These are phyloP conservation scores for Rhizophagus sp. DNA, from an alignment of 192 early-diverging fungal species.

Conservation along the genomic window DNA sequence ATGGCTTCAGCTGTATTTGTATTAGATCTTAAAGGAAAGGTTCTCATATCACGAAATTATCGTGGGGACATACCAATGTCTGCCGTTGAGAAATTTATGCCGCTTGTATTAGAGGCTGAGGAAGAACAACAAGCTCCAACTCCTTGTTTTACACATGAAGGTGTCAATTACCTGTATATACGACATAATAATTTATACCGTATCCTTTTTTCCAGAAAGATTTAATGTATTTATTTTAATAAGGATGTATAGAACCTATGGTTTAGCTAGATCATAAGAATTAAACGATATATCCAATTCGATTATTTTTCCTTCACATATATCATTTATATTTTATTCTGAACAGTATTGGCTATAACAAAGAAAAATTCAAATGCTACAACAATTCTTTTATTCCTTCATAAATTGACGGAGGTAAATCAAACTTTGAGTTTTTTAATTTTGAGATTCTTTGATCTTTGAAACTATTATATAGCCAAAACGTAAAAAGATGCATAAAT, in stretches of 20 bases:
- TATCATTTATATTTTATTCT: neutral
- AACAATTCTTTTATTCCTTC: conserved; percentile 91
- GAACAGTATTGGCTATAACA: conserved; percentile 86
- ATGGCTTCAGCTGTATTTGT: conserved; percentile 85
- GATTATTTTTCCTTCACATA: conserved; percentile 14
- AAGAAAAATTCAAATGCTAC: conserved; percentile 98
- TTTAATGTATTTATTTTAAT: neutral
- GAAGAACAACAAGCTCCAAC: conserved; percentile 88
- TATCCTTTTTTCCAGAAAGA: conserved; percentile 43
- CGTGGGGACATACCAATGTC: conserved; percentile 97
- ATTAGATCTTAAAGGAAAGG: conserved; percentile 98
- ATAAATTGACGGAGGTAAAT: conserved; percentile 64
- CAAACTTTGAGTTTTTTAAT: neutral
- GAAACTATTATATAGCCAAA: neutral
- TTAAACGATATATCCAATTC: neutral
- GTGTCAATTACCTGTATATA: conserved; percentile 93
- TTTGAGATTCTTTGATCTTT: neutral
- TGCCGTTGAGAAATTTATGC: conserved; percentile 98
- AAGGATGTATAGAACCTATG: neutral
- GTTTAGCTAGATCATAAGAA: neutral
- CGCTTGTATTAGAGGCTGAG: conserved; percentile 88
- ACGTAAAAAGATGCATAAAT: no score
- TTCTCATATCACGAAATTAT: conserved; percentile 97
- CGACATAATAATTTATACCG: conserved; percentile 94
- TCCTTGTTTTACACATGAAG: conserved; percentile 94